Base-by-base conservation (phyloP, 345 rosid species). In the Cardiospermum halicacabum region DNA sequence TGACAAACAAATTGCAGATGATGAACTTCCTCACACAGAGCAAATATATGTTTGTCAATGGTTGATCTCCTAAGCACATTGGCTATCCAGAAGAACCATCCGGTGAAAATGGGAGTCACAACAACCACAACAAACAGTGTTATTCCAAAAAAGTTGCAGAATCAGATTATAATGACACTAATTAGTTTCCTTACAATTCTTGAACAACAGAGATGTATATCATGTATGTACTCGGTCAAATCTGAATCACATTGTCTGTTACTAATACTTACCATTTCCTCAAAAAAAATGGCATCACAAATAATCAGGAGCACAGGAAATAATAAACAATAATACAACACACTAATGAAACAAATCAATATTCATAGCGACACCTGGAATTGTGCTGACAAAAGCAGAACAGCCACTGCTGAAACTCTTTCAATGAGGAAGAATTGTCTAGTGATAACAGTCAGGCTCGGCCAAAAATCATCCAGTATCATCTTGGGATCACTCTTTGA, bases 271-370 rank as follows among this genome's bases (percentile, higher is more conserved):
- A 68, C 42, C 58, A 64, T 48, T 66, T 60, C 65, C 39, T 32
- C 7, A 43, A 74, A 71, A n/a, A n/a, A 27, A 57, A 62, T 63
- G 64, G 56, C 34, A 8, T 24, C 39, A 65, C 60, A 19, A 67
- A 72, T 13, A n/a, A 58, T 15, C 60, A 43, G 65, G 62, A 56
- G 42, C 64, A 64, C 18, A 54, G 48, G 60, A 54, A 53, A 31
- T 31, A 47, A 53, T 11, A 12, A 30, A 50, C 31, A 24, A 68
- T 15, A 18, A 30, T 39, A 10, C 10, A 50, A 16, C 7, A 49
- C 47, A 67, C 56, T n/a, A 69, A 36, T 37, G 60, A 63, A 43
- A 61, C 40, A 42, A 11, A 24, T 36, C 57, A 40, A 53, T 48
- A 58, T 45, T 50, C 62, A 47, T n/a, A 56, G 62, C 39, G 53